Percentiles rank a stretch among this genome's conserved stretches.
These are phyloP conservation scores for Sisymbrium altissimum DNA, from an alignment of 345 rosid species.

Conservation along the genomic window DNA sequence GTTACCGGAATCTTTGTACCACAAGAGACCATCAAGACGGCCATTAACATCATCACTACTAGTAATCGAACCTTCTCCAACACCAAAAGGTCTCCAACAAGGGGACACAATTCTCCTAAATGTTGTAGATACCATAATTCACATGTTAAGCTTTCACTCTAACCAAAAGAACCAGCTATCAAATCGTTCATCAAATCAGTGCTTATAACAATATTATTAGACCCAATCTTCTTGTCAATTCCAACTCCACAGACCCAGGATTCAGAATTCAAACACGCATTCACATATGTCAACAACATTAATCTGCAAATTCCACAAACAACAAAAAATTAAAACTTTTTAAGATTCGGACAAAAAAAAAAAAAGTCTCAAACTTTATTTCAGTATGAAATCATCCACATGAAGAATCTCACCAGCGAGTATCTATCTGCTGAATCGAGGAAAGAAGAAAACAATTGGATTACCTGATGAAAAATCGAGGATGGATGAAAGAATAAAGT, in stretches of 20 bases:
- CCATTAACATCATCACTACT: conserved; percentile 58
- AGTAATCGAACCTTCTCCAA: conserved; percentile 57
- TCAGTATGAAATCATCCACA: neutral
- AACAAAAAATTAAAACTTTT: neutral
- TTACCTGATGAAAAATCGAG: conserved; percentile 33
- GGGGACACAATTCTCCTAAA: conserved; percentile 71
- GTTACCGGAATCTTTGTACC: conserved; percentile 81
- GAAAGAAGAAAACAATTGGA: neutral
- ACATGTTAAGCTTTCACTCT: conserved; percentile 46
- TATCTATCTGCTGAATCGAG: neutral
- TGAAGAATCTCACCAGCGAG: conserved; percentile 1
- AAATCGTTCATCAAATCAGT: conserved; percentile 46
- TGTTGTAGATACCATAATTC: conserved; percentile 74
- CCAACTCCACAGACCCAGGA: conserved; percentile 46
- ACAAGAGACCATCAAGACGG: conserved; percentile 68
- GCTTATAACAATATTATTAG: conserved; percentile 34
- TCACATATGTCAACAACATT: conserved; percentile 62
- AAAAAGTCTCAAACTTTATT: neutral
- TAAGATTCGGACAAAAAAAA: neutral
- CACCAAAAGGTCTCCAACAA: conserved; percentile 85
- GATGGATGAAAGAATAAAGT: conserved; percentile 18
- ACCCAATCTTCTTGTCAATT: conserved; percentile 43
- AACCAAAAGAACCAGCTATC: conserved; percentile 72
- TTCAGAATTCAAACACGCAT: conserved; percentile 56
- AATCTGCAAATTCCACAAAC: conserved; percentile 50